These are phyloP conservation scores for Juglanconis juglandina DNA, from an alignment of 2,329 filamentous ascomycete species.

Conservation along the genomic window DNA sequence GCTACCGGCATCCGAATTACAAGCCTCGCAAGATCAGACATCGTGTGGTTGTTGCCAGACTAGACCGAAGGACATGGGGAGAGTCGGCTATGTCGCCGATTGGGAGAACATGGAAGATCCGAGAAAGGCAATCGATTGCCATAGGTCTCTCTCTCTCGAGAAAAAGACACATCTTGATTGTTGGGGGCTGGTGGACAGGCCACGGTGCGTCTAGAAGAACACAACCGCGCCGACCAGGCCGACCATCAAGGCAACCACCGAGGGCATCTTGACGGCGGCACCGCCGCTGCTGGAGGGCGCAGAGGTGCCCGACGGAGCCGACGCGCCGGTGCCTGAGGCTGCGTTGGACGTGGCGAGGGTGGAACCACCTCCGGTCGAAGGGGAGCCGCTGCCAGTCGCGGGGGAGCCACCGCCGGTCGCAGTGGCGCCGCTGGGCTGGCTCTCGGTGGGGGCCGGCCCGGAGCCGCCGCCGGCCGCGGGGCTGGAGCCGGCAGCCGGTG, in stretches of 20 bases:
- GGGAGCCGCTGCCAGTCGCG: neutral
- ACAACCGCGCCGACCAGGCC: slow-evolving; percentile 32
- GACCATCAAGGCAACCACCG: slow-evolving; percentile 31
- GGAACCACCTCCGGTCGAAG: neutral
- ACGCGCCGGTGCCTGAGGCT: slow-evolving; percentile 12
- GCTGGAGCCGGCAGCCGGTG: slow-evolving; percentile 18
- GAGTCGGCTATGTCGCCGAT: no score
- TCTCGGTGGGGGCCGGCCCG: slow-evolving; percentile 20
- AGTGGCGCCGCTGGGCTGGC: slow-evolving; percentile 13
- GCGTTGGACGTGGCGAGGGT: slow-evolving; percentile 16
- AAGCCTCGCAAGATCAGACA: slow-evolving; percentile 1
- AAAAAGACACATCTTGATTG: neutral
- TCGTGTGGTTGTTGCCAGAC: neutral
- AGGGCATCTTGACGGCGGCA: slow-evolving; percentile 28
- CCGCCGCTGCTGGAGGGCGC: slow-evolving; percentile 27
- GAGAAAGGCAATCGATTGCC: no score
- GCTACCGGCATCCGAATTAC: slow-evolving; percentile 6
- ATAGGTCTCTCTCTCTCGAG: no score
- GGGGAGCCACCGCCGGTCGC: neutral
- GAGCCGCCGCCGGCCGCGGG: slow-evolving; percentile 18
- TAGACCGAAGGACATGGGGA: neutral
- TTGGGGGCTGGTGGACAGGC: no score
- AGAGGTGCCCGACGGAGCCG: slow-evolving; percentile 23
- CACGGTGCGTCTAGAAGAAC: slow-evolving; percentile 29
- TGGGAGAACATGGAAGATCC: no score